Conservation (phyloP, 345 rosid species). For the Triadica sebifera region DNA sequence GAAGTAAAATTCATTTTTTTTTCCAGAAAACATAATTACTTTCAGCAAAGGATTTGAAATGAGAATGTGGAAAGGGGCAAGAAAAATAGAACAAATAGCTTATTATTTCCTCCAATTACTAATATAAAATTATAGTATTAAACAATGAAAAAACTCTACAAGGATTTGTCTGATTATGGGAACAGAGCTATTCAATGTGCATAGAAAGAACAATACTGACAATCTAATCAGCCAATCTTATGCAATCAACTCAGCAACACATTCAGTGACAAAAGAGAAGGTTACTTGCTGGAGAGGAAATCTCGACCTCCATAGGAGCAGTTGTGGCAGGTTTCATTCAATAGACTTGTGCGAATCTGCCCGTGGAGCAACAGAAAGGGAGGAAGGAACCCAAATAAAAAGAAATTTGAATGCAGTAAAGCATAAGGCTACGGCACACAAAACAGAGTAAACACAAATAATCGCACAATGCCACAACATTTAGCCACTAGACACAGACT, state of each 20-base stretch:
- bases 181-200: not conserved
- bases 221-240: not conserved
- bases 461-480: not conserved
- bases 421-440: not conserved
- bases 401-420: constrained; percentile 1
- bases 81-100: not conserved
- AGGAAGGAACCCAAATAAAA: constrained; percentile 6
- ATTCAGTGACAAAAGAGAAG: constrained; percentile 5
- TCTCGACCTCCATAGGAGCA: not conserved
- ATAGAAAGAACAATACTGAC: not conserved
- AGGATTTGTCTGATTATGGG: not conserved
- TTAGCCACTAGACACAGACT: not conserved
- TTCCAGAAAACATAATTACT: no score
- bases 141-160: not conserved
- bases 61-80: not conserved
- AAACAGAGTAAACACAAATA: constrained; percentile 2
- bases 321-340: constrained; percentile 17
- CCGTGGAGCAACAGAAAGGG: constrained; percentile 7
- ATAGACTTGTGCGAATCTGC: constrained; percentile 13
- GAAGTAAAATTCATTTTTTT: no score
- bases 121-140: not conserved
- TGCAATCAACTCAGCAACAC: constrained; percentile 4
- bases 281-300: constrained; percentile 14
- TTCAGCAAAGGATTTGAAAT: not conserved
- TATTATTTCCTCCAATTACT: not conserved